Conservation (phyloP, 225 moss, liverwort and hornwort species). For the Thuidium tamariscinum region DNA sequence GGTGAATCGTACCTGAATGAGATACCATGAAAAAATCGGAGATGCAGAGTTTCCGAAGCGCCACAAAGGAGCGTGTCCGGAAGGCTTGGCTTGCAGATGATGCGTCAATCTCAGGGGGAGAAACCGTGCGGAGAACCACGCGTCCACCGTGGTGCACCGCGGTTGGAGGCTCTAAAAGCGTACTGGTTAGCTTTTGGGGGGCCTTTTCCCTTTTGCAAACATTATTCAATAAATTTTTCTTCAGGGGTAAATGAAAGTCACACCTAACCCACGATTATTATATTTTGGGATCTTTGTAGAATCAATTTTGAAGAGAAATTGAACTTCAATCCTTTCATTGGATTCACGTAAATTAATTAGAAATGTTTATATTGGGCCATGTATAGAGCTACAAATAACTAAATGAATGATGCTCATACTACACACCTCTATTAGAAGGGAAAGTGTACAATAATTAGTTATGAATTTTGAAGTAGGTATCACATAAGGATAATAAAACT, state of each 20-base stretch:
- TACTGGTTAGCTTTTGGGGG: not conserved
- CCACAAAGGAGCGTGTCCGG: not conserved
- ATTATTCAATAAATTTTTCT: not conserved
- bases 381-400: not conserved
- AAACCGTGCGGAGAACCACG: slow-evolving; percentile 14
- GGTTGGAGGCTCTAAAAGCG: not conserved
- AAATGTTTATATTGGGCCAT: not conserved
- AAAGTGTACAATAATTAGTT: no score
- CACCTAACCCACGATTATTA: not conserved
- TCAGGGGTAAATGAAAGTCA: not conserved
- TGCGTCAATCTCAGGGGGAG: not conserved
- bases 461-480: no score
- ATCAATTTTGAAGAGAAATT: not conserved
- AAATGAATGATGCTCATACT: accelerated
- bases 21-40: not conserved
- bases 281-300: not conserved
- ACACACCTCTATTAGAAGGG: accelerated
- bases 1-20: not conserved
- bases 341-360: not conserved
- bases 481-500: no score
- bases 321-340: not conserved
- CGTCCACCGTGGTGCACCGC: not conserved
- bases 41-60: not conserved
- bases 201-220: not conserved
- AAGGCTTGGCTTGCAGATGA: not conserved